Conservation (phyloP, 2,329 filamentous ascomycete genomes). For the Sclerotinia trifoliorum region DNA sequence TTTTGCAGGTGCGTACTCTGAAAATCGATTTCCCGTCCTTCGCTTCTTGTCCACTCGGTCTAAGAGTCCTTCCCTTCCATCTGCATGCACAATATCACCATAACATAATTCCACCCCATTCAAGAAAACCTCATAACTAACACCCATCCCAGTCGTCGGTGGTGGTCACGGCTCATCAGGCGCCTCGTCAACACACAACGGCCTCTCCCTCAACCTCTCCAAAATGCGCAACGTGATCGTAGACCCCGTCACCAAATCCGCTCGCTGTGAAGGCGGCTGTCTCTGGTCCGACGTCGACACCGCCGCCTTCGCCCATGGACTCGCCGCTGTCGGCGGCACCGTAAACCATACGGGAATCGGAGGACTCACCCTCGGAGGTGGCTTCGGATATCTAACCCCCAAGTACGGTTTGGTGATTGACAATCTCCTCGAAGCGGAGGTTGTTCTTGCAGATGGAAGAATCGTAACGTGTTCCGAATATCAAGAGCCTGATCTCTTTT, state of each 20-base stretch:
- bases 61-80: not conserved
- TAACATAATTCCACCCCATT: not conserved
- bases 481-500: slow-evolving; percentile 50
- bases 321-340: slow-evolving; percentile 17
- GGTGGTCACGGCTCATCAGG: slow-evolving; percentile 19
- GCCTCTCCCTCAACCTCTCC: slow-evolving; percentile 18
- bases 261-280: slow-evolving; percentile 26
- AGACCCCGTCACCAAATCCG: slow-evolving; percentile 22
- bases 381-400: slow-evolving; percentile 19
- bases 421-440: slow-evolving; percentile 20
- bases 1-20: slow-evolving; percentile 6
- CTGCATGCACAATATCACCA: slow-evolving; percentile 18
- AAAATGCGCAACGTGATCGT: slow-evolving; percentile 27
- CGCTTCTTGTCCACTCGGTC: not conserved
- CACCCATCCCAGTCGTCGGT: slow-evolving; percentile 12
- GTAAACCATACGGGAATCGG: slow-evolving; percentile 21
- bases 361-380: slow-evolving; percentile 20
- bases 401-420: slow-evolving; percentile 21
- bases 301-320: slow-evolving; percentile 16
- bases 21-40: not conserved
- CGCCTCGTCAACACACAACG: slow-evolving; percentile 8
- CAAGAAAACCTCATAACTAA: not conserved
- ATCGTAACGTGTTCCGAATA: slow-evolving; percentile 45
- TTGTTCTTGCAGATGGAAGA: slow-evolving; percentile 16
- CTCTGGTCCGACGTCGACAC: slow-evolving; percentile 26